A percentile compares a stretch with the other conserved stretches of the same genome.
These are phyloP conservation scores for Ceratobasidium sp. DNA, from an alignment of 1,284 basidiomycete genomes.

Conservation along the genomic window DNA sequence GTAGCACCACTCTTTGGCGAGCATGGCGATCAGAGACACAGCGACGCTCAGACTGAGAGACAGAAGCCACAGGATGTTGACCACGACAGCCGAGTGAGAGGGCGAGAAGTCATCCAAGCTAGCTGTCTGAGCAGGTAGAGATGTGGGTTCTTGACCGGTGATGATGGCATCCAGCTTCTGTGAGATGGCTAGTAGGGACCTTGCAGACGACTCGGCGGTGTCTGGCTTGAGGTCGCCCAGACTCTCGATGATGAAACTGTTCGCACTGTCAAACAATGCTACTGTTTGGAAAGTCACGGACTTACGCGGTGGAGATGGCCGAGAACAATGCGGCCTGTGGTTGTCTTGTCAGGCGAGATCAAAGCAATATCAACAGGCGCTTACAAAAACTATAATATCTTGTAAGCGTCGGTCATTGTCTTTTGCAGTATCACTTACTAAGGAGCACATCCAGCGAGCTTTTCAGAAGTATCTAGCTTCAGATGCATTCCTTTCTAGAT, in stretches of 20 bases:
- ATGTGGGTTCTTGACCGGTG: background rate
- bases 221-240: conserved; percentile 6
- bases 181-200: conserved; percentile 6
- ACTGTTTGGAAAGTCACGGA: too few species aligned
- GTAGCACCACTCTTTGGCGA: conserved; percentile 30
- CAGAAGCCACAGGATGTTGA: conserved; percentile 12
- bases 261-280: too few species aligned
- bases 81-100: background rate
- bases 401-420: background rate
- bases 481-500: too few species aligned
- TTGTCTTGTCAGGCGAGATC: background rate
- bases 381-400: background rate
- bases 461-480: background rate
- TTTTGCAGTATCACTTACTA: background rate
- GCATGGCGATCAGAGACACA: conserved; percentile 16
- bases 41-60: conserved; percentile 14
- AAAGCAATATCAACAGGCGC: background rate
- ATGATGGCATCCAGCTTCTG: background rate
- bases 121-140: background rate
- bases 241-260: conserved; percentile 27
- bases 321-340: conserved; percentile 11
- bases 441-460: conserved; percentile 17
- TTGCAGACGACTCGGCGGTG: conserved; percentile 1
- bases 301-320: conserved; percentile 11
- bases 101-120: background rate